Evolutionary conservation across 257 asterid genomes (phyloP), one percentile per base, ranked within the genome.

Genomic region (Solanum microdontum): DNA sequence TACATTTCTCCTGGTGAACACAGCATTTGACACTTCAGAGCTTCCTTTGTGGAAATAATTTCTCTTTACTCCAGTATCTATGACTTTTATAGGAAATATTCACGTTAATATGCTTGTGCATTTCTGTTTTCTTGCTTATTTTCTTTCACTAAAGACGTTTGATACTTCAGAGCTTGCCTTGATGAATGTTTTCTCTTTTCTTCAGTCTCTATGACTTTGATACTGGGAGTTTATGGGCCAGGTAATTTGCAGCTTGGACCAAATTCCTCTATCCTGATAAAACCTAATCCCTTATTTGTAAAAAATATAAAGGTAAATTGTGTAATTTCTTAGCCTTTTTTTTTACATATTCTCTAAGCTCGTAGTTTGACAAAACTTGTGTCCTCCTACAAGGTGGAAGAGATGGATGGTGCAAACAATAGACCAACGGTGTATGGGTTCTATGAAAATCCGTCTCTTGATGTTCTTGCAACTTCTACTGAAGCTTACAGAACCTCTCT

Each of bases 161-260:
- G 43, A 87, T 34, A 58, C 74, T 70, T 85, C 86, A 24, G 30
- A 51, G 83, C 86, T 84, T 86, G 39, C 82, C 34, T 40, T 36
- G 24, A 83, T 30, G 58, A 39, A 45, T 75, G 33, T 32, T 79
- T 70, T 88, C 64, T 89, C 88, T 89, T 89, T 90, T 86, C 60
- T 66, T 74, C 95, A 93, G 98, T 88, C 17, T 91, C 92, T 48
- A 79, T 93, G 92, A 87, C 94, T 85, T 87, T 94, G 94, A 91
- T 94, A 21, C 87, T 92, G 86, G 98, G 96, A 84, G 86, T 95
- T 86, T 94, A 94, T 84, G 97, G 95, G 72, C 80, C 99, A 17
- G 92, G 92, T 84, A 90, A 84, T 60, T n/a, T 93, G 88, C 88
- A 88, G 88, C 94, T 96, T 75, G 96, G 98, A 88, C 98, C 99